phyloP scores from a whole-genome alignment of 2,329 filamentous ascomycete genomes.

The Chaetoscypha palmicola region DNA sequence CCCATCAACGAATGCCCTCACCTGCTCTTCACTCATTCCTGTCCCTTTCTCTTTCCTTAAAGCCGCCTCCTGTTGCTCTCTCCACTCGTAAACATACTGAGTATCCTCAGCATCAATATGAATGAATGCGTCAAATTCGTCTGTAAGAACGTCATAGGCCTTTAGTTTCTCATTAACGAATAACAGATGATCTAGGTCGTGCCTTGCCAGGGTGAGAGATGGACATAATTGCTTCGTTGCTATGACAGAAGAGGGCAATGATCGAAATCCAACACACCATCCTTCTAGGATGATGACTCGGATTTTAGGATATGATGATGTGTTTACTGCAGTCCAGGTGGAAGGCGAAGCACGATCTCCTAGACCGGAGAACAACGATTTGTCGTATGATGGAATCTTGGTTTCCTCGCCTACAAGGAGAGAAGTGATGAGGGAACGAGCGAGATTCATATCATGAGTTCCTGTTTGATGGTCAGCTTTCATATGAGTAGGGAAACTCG shows the following conservation, averaged over 20 bases:
- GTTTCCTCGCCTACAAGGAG: conserved; percentile 41
- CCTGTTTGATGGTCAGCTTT: conserved; percentile 14
- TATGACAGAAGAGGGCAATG: conserved; percentile 42
- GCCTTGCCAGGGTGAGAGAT: conserved; percentile 43
- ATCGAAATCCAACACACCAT: conserved; percentile 64
- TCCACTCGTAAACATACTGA: conserved; percentile 60
- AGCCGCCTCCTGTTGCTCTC: conserved; percentile 55
- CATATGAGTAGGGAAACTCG: background rate
- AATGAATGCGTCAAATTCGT: conserved; percentile 54
- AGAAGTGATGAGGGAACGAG: conserved; percentile 44
- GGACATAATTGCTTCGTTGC: conserved; percentile 34
- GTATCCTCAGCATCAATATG: conserved; percentile 58
- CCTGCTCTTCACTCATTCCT: conserved; percentile 61
- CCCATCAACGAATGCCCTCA: conserved; percentile 58
- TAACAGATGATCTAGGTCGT: conserved; percentile 47
- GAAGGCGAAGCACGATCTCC: conserved; percentile 51
- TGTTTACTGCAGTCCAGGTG: conserved; percentile 43
- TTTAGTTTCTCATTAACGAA: conserved; percentile 53
- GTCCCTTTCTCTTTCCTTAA: conserved; percentile 48
- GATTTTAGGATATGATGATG: conserved; percentile 21
- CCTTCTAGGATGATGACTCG: conserved; percentile 62
- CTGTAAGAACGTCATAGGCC: conserved; percentile 52
- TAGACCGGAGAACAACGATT: conserved; percentile 54
- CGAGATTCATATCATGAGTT: conserved; percentile 59
- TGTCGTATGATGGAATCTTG: conserved; percentile 59